Evolutionary conservation across 1,139 yeast species (phyloP).

Genomic region (Taphrina deformans): DNA sequence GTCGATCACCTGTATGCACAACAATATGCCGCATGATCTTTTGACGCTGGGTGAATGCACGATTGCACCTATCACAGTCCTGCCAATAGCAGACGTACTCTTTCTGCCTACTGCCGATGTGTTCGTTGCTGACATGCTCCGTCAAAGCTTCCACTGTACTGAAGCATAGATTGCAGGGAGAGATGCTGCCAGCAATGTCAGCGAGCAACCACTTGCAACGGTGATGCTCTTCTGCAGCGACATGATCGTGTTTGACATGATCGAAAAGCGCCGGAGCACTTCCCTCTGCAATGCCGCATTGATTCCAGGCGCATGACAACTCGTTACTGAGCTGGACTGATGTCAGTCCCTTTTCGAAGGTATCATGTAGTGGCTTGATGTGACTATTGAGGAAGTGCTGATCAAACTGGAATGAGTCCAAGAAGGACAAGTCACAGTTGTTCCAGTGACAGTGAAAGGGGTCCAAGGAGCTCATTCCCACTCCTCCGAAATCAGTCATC

Average conservation of each 20-base stretch:
- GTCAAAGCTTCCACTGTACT: conserved; percentile 21
- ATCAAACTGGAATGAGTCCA: conserved; percentile 10
- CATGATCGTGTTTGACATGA: conserved; percentile 46
- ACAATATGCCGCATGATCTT: conserved; percentile 82
- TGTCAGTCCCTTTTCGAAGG: background rate
- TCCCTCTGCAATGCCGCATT: conserved; percentile 40
- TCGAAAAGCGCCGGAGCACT: conserved; percentile 45
- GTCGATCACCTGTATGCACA: conserved; percentile 70
- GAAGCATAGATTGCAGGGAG: conserved; percentile 46
- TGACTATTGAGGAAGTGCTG: conserved; percentile 20
- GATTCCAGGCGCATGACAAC: conserved; percentile 28
- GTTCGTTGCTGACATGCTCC: conserved; percentile 66
- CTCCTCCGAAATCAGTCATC: background rate
- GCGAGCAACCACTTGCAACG: conserved; percentile 44
- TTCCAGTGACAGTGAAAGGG: conserved; percentile 33
- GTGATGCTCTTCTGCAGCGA: conserved; percentile 43
- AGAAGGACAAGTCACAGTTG: conserved; percentile 26
- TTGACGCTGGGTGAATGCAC: conserved; percentile 76
- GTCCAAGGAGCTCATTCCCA: conserved; percentile 11
- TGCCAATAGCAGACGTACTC: conserved; percentile 74
- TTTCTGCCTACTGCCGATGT: conserved; percentile 84
- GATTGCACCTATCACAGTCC: conserved; percentile 64
- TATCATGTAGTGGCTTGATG: background rate
- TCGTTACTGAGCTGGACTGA: background rate
- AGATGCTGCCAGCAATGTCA: conserved; percentile 51